A percentile compares a stretch with the other conserved stretches of the same genome.
These are phyloP conservation scores for Globisporangium ultimum DNA, from an alignment of 352 stramenopile species.

Conservation along the genomic window DNA sequence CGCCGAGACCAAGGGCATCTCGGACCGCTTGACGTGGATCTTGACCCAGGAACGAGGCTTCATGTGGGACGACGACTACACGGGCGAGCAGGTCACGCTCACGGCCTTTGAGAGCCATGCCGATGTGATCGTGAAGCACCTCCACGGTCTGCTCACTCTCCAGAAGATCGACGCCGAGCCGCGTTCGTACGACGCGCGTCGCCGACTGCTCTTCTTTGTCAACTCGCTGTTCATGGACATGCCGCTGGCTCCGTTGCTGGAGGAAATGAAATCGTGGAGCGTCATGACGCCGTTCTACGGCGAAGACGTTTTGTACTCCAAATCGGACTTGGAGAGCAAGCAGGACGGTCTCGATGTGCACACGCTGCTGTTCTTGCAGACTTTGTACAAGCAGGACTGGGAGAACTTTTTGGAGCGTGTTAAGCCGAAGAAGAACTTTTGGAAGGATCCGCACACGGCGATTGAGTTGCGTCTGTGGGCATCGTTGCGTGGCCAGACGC, in stretches of 20 bases:
- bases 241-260: slow-evolving; percentile 93
- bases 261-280: slow-evolving; percentile 99
- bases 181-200: slow-evolving; percentile 93
- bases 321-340: slow-evolving; percentile 95
- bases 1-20: slow-evolving; percentile 88
- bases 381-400: slow-evolving; percentile 98
- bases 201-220: slow-evolving; percentile 97
- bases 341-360: slow-evolving; percentile 91
- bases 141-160: slow-evolving; percentile 94
- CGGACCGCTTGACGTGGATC: slow-evolving; percentile 95
- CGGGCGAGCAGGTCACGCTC: slow-evolving; percentile 91
- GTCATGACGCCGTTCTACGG: slow-evolving; percentile 99
- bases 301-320: slow-evolving; percentile 97
- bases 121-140: slow-evolving; percentile 79
- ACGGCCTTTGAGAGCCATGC: slow-evolving; percentile 81
- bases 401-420: slow-evolving; percentile 97
- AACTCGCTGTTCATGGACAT: slow-evolving; percentile 99
- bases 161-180: slow-evolving; percentile 97
- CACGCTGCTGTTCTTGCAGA: slow-evolving; percentile 91
- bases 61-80: slow-evolving; percentile 98
- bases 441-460: slow-evolving; percentile 82
- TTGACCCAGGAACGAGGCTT: slow-evolving; percentile 97
- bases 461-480: slow-evolving; percentile 96
- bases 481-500: slow-evolving; percentile 96
- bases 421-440: slow-evolving; percentile 91